Conservation (phyloP, 306 rosid species). For the Cicer cuneatum region DNA sequence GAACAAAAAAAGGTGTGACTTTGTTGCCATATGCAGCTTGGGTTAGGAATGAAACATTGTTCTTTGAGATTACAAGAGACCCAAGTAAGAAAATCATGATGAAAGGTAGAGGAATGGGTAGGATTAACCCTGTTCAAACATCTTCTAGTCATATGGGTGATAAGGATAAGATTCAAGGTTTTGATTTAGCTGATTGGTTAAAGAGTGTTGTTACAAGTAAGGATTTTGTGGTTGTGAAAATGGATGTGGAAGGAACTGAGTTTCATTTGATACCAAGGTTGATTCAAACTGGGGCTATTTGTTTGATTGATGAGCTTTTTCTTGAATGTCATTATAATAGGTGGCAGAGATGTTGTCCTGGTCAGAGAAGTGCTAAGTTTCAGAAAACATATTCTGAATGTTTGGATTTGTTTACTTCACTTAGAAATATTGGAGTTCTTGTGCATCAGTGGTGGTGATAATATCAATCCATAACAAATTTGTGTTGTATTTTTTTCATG, state of each 20-base stretch:
- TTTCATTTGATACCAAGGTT: conserved; percentile 67
- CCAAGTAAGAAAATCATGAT: conserved; percentile 44
- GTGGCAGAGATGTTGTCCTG: conserved; percentile 65
- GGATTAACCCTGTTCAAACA: conserved; percentile 60
- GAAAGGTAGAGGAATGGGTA: conserved; percentile 56
- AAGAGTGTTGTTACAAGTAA: conserved; percentile 43
- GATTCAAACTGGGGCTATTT: conserved; percentile 65
- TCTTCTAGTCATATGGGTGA: conserved; percentile 58
- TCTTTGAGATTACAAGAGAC: conserved; percentile 66
- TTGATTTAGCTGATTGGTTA: conserved; percentile 67
- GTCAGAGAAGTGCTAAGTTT: conserved; percentile 61
- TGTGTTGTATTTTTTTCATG: neutral
- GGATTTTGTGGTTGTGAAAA: conserved; percentile 70
- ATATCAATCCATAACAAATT: neutral
- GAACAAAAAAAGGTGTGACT: conserved; percentile 43
- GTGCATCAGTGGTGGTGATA: conserved; percentile 77
- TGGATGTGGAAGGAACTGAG: conserved; percentile 76
- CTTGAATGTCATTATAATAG: conserved; percentile 71
- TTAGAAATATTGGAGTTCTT: conserved; percentile 66
- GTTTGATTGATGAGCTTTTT: conserved; percentile 72
- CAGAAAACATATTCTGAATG: conserved; percentile 58
- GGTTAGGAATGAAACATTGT: conserved; percentile 73
- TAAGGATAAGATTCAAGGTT: conserved; percentile 57
- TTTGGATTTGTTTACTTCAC: conserved; percentile 55
- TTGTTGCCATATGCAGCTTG: conserved; percentile 70